Evolutionary conservation across 1,139 yeast genomes (phyloP), one percentile per base, ranked within the genome.

Genomic region (Lodderomyces theae): DNA sequence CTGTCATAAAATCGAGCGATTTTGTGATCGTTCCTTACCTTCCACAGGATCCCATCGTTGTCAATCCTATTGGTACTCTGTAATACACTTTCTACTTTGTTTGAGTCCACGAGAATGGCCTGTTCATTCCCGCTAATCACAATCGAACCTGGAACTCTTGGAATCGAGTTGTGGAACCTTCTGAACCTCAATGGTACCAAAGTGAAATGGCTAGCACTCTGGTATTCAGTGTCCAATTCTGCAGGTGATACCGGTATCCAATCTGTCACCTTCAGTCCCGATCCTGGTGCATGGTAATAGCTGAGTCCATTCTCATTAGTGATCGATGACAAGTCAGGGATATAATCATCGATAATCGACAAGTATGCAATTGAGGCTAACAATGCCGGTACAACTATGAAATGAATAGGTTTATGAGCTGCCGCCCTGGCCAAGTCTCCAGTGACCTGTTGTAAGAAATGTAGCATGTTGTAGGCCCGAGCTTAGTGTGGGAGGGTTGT

Each of bases 381-480:
- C 42, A 88, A 65, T 22, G 94, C 76, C 13, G 90, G 78, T 48
- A 80, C 58, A 39, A 89, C 80, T 45, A 92, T 81, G 45, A 90
- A 79, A 62, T 92, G 98, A 52, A 92, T 88, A 25, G 99, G 99
- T 54, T 83, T 79, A 50, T 79, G 80, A 16, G 96, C 95, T 38
- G 92, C 80, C 33, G 75, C 61, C 49, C 74, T 77, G 28, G 95
- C 86, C 45, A 83, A 53, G 35, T 64, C 61, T 43, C 72, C 58
- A 31, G 71, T 66, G 39, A 60, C 56, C 48, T 56, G 54, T 40
- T 66, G 61, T 50, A 69, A 46, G 25, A 58, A 49, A 39, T 56
- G 53, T 47, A 64, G 60, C 66, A 63, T 63, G 24, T 17, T 18
- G 12, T n/a, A n/a, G n/a, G n/a, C n/a, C n/a, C n/a, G n/a, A n/a